Evolutionary conservation across 2,329 filamentous ascomycete genomes (phyloP).

Genomic region (Nemania abortiva): DNA sequence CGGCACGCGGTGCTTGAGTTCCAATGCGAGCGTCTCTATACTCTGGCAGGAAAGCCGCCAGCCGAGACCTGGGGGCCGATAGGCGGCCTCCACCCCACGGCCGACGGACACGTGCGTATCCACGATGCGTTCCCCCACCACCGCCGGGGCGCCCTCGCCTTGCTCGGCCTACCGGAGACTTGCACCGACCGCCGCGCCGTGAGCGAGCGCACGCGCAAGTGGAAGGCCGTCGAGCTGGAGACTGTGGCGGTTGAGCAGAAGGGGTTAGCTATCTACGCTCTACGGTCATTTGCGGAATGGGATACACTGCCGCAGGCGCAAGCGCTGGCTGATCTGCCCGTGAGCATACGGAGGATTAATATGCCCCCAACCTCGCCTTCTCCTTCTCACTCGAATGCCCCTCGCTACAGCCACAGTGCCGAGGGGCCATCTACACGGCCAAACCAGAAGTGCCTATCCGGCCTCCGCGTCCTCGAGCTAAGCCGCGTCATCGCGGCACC

Average conservation of each 20-base stretch:
- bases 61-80: slow-evolving; percentile 57
- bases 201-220: slow-evolving; percentile 52
- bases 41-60: slow-evolving; percentile 54
- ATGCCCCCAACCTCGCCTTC: not conserved
- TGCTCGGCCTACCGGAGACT: slow-evolving; percentile 55
- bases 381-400: not conserved
- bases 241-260: slow-evolving; percentile 54
- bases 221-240: slow-evolving; percentile 63
- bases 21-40: slow-evolving; percentile 64
- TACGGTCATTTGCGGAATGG: slow-evolving; percentile 65
- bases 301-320: slow-evolving; percentile 61
- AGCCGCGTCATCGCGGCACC: slow-evolving; percentile 56
- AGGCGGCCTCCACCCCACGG: slow-evolving; percentile 64
- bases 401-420: not conserved
- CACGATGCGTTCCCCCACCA: slow-evolving; percentile 68
- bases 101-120: slow-evolving; percentile 65
- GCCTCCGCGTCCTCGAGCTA: slow-evolving; percentile 48
- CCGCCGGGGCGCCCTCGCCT: slow-evolving; percentile 55
- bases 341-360: slow-evolving; percentile 56
- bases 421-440: not conserved
- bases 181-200: slow-evolving; percentile 56
- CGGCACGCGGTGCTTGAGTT: slow-evolving; percentile 65
- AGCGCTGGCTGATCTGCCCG: slow-evolving; percentile 60
- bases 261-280: slow-evolving; percentile 60
- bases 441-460: slow-evolving; percentile 50